Conservation (phyloP, 108 stramenopile species). For the Conticribra weissflogii region DNA sequence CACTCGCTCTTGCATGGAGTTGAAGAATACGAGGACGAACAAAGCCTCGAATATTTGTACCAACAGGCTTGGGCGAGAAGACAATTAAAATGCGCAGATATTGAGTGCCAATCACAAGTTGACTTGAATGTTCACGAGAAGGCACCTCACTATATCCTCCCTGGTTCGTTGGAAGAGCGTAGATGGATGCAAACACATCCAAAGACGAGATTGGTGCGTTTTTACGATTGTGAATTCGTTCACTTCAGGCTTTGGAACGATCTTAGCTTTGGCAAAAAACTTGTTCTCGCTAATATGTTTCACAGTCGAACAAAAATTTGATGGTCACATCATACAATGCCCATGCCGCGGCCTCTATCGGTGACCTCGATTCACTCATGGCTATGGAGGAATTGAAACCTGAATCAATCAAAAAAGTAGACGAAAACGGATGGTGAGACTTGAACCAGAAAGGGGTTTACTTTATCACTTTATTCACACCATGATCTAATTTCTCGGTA, state of each 20-base stretch:
- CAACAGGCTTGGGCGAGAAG: slow-evolving; percentile 36
- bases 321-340: slow-evolving; percentile 25
- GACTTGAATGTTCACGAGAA: slow-evolving; percentile 29
- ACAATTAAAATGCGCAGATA: slow-evolving; percentile 12
- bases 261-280: too few species aligned
- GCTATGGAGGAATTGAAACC: slow-evolving; percentile 51
- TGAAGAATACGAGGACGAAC: slow-evolving; percentile 4
- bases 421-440: slow-evolving; percentile 75
- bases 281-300: too few species aligned
- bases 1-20: slow-evolving; percentile 38
- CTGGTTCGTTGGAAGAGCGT: slow-evolving; percentile 30
- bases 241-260: too few species aligned
- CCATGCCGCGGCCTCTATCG: slow-evolving; percentile 61
- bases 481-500: too few species aligned
- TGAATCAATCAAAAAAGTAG: slow-evolving; percentile 50
- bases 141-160: slow-evolving; percentile 33
- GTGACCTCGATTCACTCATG: slow-evolving; percentile 54
- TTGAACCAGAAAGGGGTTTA: too few species aligned
- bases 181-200: slow-evolving; percentile 33
- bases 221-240: too few species aligned
- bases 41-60: slow-evolving; percentile 27
- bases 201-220: slow-evolving; percentile 29
- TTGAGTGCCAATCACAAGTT: slow-evolving; percentile 17
- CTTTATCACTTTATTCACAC: too few species aligned
- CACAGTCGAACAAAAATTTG: slow-evolving; percentile 3